Evolutionary conservation across 2,329 filamentous ascomycete genomes (phyloP).

Genomic region (Diplodia intermedia): DNA sequence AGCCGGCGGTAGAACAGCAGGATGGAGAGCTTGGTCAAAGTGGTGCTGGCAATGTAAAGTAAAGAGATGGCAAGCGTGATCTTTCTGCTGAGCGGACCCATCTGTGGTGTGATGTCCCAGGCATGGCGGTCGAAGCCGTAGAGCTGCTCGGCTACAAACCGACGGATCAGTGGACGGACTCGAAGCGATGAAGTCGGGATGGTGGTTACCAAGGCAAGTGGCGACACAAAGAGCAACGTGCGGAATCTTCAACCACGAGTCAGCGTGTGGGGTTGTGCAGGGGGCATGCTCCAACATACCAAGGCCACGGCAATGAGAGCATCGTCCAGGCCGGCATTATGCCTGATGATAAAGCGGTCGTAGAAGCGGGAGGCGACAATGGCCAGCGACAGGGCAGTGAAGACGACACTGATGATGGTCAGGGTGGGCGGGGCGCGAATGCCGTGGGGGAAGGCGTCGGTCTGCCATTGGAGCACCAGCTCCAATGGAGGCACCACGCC

Average conservation of each 20-base stretch:
- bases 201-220: constrained; percentile 1
- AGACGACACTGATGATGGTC: constrained; percentile 1
- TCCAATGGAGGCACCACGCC: constrained; percentile 26
- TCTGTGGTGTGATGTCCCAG: constrained; percentile 20
- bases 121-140: constrained; percentile 30
- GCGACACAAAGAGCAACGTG: background rate
- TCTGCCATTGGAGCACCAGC: constrained; percentile 24
- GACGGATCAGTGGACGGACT: background rate
- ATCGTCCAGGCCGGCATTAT: constrained; percentile 22
- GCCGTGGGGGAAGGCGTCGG: constrained; percentile 25
- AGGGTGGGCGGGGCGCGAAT: background rate
- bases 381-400: constrained; percentile 2
- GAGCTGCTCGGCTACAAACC: background rate
- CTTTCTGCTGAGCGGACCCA: constrained; percentile 7
- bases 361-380: constrained; percentile 6
- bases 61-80: constrained; percentile 39
- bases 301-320: constrained; percentile 12
- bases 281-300: background rate
- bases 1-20: constrained; percentile 52
- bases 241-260: background rate
- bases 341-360: constrained; percentile 11
- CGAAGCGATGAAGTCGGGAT: background rate
- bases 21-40: constrained; percentile 45
- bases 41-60: constrained; percentile 41
- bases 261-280: background rate